A percentile compares a stretch with the other conserved stretches of the same genome.
phyloP scores from a whole-genome alignment of 2,329 filamentous ascomycete species.

The Botryotinia globosa region DNA sequence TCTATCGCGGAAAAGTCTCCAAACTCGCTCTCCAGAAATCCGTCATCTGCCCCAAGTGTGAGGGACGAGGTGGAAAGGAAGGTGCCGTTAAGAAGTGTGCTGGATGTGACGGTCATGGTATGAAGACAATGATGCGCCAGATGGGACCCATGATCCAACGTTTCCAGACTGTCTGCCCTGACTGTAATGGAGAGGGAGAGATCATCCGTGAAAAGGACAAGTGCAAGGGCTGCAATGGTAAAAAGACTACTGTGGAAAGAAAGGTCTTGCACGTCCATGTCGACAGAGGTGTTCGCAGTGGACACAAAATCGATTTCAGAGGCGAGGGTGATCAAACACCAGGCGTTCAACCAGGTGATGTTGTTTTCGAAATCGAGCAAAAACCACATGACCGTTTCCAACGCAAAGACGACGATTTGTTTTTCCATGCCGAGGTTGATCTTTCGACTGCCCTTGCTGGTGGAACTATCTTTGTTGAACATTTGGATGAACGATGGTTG shows the following conservation, averaged over 20 bases:
- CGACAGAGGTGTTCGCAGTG: conserved; percentile 87
- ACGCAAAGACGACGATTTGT: conserved; percentile 91
- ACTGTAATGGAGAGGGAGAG: conserved; percentile 97
- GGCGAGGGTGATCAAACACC: conserved; percentile 96
- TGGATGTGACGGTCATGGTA: conserved; percentile 89
- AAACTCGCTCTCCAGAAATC: conserved; percentile 97
- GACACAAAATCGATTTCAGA: conserved; percentile 94
- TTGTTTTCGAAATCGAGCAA: conserved; percentile 98
- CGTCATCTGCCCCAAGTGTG: conserved; percentile 92
- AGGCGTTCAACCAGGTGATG: conserved; percentile 88
- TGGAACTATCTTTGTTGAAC: conserved; percentile 87
- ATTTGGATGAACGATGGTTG: conserved; percentile 96
- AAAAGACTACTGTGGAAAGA: conserved; percentile 96
- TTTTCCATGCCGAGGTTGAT: conserved; percentile 94
- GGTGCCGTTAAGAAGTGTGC: conserved; percentile 92
- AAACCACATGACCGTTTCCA: conserved; percentile 97
- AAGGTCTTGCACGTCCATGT: conserved; percentile 99
- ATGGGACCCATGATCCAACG: conserved; percentile 99
- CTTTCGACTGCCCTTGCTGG: conserved; percentile 92
- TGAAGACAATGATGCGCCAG: conserved; percentile 99
- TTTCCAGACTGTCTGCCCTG: conserved; percentile 98
- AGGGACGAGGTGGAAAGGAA: conserved; percentile 93
- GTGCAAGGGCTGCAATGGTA: conserved; percentile 93
- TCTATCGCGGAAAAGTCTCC: conserved; percentile 96
- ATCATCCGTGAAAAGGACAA: conserved; percentile 95